Conservation (phyloP, 345 rosid genomes). For the Lepidium sativum region DNA sequence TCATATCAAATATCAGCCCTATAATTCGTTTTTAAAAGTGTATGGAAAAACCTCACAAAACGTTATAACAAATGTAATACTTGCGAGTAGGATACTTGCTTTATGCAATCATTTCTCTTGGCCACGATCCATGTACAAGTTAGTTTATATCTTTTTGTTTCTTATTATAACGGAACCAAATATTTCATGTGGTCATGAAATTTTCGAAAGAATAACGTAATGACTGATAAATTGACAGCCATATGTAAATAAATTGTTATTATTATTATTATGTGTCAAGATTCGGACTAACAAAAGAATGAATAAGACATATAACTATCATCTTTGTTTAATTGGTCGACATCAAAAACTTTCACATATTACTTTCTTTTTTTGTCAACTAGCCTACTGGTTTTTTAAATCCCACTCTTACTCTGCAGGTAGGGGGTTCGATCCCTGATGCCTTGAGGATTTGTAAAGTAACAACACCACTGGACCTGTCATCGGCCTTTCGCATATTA, state of each 20-base stretch:
- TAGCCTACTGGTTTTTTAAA: too few relatives aligned
- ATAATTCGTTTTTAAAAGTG: neutral
- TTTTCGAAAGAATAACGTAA: neutral
- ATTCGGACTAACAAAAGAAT: neutral
- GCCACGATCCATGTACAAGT: constrained; percentile 16
- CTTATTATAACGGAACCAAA: neutral
- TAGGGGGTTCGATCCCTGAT: too few relatives aligned
- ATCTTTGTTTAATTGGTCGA: too few relatives aligned
- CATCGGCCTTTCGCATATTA: too few relatives aligned
- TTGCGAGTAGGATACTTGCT: neutral
- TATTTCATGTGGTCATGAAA: constrained; percentile 21
- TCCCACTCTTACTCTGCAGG: too few relatives aligned
- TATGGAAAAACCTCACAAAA: too few relatives aligned
- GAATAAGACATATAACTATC: neutral
- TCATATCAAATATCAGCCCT: neutral
- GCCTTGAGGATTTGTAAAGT: too few relatives aligned
- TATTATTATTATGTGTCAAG: neutral
- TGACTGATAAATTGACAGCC: constrained; percentile 5
- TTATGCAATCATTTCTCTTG: constrained; percentile 17
- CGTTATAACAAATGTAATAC: neutral
- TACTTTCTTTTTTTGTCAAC: too few relatives aligned
- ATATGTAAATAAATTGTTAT: neutral
- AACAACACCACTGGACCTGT: too few relatives aligned
- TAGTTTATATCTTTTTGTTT: constrained; percentile 18
- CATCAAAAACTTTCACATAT: too few relatives aligned